These are phyloP conservation scores for Oryza rufipogon DNA, from an alignment of 176 grass and related monocot genomes.

Conservation along the genomic window DNA sequence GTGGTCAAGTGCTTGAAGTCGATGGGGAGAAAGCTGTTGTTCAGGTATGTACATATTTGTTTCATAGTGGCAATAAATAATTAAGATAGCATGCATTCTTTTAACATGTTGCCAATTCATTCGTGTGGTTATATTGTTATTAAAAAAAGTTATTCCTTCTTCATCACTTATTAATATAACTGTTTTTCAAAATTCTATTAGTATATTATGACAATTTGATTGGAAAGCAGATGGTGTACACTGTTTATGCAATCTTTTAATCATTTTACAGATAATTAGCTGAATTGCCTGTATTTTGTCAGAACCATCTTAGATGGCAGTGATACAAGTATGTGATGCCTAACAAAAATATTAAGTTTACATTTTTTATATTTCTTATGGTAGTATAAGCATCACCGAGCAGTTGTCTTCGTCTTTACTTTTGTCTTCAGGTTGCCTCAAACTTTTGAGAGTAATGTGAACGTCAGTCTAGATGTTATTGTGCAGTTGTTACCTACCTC, in stretches of 20 bases:
- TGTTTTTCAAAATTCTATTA: not conserved
- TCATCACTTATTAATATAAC: not conserved
- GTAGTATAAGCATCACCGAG: not conserved
- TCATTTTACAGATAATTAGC: not conserved
- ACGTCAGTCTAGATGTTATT: conserved; percentile 4
- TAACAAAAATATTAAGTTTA: not conserved
- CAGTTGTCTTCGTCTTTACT: not conserved
- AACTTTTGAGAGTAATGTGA: not conserved
- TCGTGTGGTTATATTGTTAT: not conserved
- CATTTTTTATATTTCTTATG: not conserved
- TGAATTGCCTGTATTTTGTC: not conserved
- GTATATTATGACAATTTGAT: not conserved
- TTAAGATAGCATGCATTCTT: not conserved
- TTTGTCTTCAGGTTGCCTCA: conserved; percentile 6
- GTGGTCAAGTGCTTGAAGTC: conserved; percentile 83
- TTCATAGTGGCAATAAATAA: not conserved
- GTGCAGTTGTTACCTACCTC: not conserved
- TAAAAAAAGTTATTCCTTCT: not conserved
- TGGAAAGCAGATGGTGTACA: not conserved
- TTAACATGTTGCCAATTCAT: conserved; percentile 12
- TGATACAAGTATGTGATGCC: not conserved
- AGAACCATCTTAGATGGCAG: not conserved
- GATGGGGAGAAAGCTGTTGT: conserved; percentile 88
- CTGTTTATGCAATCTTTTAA: not conserved
- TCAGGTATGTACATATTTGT: conserved; percentile 55